Evolutionary conservation across 148 eudicot species (phyloP), one percentile per base, ranked within the genome.

Genomic region (Amaranthus palmeri): DNA sequence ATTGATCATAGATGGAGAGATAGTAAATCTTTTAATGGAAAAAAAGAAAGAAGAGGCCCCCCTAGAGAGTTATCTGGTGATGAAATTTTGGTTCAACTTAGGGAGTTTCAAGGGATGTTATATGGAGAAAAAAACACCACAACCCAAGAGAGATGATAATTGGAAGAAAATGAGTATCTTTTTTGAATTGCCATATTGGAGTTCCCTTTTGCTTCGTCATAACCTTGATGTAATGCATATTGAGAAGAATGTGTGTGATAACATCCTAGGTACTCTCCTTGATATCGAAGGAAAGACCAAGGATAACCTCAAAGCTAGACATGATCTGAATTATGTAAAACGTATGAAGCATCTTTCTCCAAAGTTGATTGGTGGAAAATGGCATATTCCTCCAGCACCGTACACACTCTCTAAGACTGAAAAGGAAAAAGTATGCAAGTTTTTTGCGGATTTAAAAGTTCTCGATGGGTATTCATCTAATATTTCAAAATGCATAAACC

Each of bases 401-500:
- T 72, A 72, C 8, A 72, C 68, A 3, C 62, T 72, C 49, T 61
- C 75, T 9, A 61, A 50, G 42, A 10, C 36, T 18, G 41, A 61
- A 15, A 72, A 72, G 14, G 60, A 61, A 41, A 51, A 41, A 9
- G 68, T 72, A 41, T 42, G 18, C 7, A 40, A 12, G 44, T 59
- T 71, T 25, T 36, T 71, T 7, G 47, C 47, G 45, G 47, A 50
- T 25, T 12, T 71, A 12, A 71, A 71, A 18, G 73, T 70, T 18
- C 73, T 54, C 2, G 64, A 58, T 70, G 64, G 64, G 6, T 71
- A 71, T 49, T 71, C 67, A 7, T 71, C 74, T 1, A 71, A 60
- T 40, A 11, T 71, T 10, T 50, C 67, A 3, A 60, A 71, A 4
- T 71, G 74, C 8, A 71, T 71, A 71, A 71, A 71, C 10, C 54